Evolutionary conservation across 179 eudicot species (phyloP).

Genomic region (Vitellaria paradoxa): DNA sequence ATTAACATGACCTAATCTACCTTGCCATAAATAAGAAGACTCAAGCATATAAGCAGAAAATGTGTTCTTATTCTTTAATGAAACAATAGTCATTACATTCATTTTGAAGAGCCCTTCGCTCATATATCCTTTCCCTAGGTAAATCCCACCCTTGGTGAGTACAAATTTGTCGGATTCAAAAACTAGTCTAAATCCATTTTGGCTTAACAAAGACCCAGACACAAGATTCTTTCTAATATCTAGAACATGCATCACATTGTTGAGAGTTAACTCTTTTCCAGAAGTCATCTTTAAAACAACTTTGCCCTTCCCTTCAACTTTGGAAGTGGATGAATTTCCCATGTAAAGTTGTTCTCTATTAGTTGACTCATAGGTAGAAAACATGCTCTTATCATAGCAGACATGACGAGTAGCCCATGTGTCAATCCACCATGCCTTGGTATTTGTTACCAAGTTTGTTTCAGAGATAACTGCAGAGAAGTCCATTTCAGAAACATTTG

Average conservation of each 20-base stretch:
- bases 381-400: not conserved
- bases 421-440: not conserved
- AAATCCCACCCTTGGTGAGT: not conserved
- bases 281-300: not conserved
- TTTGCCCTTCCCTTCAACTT: not conserved
- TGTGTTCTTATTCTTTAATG: not conserved
- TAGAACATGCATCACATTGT: constrained; percentile 10
- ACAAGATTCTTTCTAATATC: not conserved
- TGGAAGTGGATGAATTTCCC: not conserved
- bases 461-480: not conserved
- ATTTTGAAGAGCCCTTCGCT: not conserved
- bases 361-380: not conserved
- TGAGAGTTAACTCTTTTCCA: not conserved
- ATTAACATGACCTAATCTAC: constrained; percentile 10
- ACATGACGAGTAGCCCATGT: not conserved
- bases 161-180: not conserved
- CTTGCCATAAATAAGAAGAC: constrained; percentile 8
- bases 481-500: no score
- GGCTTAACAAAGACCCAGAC: not conserved
- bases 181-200: not conserved
- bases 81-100: no score
- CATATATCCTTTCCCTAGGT: not conserved
- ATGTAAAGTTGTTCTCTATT: not conserved
- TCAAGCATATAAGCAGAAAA: not conserved
- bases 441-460: not conserved